Conservation (phyloP, 306 rosid genomes). For the Albizia julibrissin region DNA sequence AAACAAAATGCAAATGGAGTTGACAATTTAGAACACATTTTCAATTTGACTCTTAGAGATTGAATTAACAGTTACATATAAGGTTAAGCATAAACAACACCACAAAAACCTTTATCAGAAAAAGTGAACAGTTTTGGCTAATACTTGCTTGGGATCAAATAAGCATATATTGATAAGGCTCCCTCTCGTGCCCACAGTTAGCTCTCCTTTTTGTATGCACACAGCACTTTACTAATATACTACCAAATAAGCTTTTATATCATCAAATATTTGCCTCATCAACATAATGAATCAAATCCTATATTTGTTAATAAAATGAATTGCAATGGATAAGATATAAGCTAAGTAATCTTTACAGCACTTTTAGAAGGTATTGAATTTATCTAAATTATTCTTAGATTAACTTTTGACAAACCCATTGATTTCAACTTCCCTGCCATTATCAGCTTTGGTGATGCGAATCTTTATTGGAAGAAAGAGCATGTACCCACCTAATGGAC, state of each 20-base stretch:
- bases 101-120: background rate
- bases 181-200: background rate
- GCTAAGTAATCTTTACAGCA: background rate
- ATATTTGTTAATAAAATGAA: background rate
- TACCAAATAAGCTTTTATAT: background rate
- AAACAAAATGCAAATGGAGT: slow-evolving; percentile 15
- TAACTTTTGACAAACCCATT: background rate
- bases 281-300: background rate
- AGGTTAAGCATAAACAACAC: background rate
- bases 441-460: background rate
- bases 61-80: background rate
- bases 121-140: background rate
- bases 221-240: background rate
- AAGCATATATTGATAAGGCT: background rate
- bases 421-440: background rate
- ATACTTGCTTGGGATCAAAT: background rate
- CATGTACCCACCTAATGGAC: background rate
- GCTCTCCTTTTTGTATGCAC: background rate
- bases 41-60: background rate
- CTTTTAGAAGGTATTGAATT: background rate
- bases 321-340: background rate
- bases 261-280: background rate
- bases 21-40: slow-evolving; percentile 14
- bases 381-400: background rate
- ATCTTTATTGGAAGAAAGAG: background rate